A percentile compares a stretch with the other conserved stretches of the same genome.
Evolutionary conservation across 192 early-diverging fungal genomes (phyloP).

Genomic region (Coemansia sp.): DNA sequence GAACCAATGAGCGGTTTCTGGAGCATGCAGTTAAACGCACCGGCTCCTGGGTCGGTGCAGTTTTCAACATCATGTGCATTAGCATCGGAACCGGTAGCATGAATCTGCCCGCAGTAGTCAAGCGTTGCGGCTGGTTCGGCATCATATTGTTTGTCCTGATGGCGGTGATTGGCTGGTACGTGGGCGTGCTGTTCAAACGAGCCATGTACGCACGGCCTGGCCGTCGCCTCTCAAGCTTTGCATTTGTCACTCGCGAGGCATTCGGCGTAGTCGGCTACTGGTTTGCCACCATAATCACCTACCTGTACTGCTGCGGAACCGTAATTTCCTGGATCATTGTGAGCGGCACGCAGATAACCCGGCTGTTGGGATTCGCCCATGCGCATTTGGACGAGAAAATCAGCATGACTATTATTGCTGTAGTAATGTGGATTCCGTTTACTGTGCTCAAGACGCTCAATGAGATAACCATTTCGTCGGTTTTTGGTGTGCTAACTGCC

Average conservation of each 20-base stretch:
- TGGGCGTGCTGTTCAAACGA: conserved; percentile 68
- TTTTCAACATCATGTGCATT: conserved; percentile 69
- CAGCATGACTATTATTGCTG: conserved; percentile 68
- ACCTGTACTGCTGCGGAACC: conserved; percentile 65
- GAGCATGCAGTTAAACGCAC: conserved; percentile 45
- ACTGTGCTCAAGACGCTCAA: conserved; percentile 72
- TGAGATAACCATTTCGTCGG: conserved; percentile 74
- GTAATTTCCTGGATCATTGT: conserved; percentile 73
- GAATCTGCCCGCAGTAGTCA: conserved; percentile 74
- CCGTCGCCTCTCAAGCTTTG: conserved; percentile 60
- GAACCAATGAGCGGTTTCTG: conserved; percentile 13
- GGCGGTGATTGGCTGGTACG: conserved; percentile 69
- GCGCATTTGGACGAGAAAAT: conserved; percentile 45
- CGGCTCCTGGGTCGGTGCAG: conserved; percentile 58
- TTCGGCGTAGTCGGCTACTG: conserved; percentile 66
- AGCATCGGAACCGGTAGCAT: conserved; percentile 78
- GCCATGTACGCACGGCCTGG: conserved; percentile 68
- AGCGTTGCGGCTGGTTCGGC: conserved; percentile 76
- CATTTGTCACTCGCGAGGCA: conserved; percentile 63
- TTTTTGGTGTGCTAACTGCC: conserved; percentile 70
- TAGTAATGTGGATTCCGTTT: conserved; percentile 73
- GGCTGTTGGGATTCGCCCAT: conserved; percentile 53
- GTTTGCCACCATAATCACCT: conserved; percentile 57
- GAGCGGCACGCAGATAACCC: conserved; percentile 64
- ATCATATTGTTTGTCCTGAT: conserved; percentile 66